Base-by-base conservation (phyloP, 2,329 filamentous ascomycete genomes). In the Trichoderma breve region DNA sequence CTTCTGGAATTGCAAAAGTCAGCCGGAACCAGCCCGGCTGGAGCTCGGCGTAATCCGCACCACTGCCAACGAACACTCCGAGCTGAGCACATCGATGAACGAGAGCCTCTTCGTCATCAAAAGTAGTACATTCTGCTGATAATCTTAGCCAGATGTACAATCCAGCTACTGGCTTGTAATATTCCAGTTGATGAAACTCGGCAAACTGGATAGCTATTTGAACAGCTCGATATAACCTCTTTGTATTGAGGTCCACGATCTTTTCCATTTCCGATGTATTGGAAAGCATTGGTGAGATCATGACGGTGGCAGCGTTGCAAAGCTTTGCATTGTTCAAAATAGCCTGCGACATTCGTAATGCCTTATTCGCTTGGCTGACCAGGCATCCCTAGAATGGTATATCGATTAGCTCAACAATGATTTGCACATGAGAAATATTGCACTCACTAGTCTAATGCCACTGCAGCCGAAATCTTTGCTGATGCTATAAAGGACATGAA, bases 381-480 rank as follows among this genome's bases (percentile, higher is more conserved):
- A 72, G 64, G 9, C 36, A 72, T 4, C 70, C 70, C 70, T 72
- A 21, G 6, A n/a, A 43, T 9, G 7, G n/a, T 26, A 39, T 21
- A 5, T 36, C 26, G 12, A 30, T 67, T 21, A 65, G 61, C 18
- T 18, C 7, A 21, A 11, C 3, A 32, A 51, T 51, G 9, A 21
- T 9, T 3, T 8, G 24, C 18, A 3, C 11, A 8, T n/a, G 36
- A 15, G 21, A 8, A 28, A 6, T 8, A 21, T 24, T 55, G 26
- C 6, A 26, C 70, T 1, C 24, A 72, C 70, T 1, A 72, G 8
- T 30, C 70, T 60, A n/a, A 72, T 47, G 43, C 70, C 70, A 51
- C 70, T 72, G 24, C 70, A 53, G 15, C 70, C 70, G 30, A 72
- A 47, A n/a, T 72, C 70, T 26, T 72, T 72, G 64, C 70, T 72